A percentile compares a stretch with the other conserved stretches of the same genome.
Evolutionary conservation across 2,329 filamentous ascomycete genomes (phyloP).

Genomic region (Colletotrichum cordylinicola): DNA sequence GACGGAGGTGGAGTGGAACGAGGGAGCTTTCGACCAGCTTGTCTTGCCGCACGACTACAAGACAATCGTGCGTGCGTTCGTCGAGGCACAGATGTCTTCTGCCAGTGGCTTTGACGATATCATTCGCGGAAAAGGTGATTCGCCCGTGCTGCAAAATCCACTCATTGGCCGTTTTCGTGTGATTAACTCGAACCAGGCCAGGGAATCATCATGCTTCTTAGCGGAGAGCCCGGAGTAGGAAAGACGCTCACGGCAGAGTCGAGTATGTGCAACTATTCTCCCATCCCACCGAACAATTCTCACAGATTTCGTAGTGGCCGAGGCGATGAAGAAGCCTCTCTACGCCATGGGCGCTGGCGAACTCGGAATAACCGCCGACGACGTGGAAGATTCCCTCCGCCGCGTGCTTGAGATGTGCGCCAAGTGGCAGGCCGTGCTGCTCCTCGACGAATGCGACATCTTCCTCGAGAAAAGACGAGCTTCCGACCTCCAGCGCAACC

Average conservation of each 20-base stretch:
- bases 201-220: neutral
- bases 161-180: neutral
- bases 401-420: neutral
- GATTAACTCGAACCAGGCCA: neutral
- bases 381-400: neutral
- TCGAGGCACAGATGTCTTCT: neutral
- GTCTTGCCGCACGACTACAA: neutral
- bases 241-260: neutral
- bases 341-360: neutral
- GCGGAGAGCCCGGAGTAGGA: neutral
- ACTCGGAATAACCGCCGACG: neutral
- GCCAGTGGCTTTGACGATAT: neutral
- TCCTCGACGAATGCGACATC: neutral
- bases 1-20: neutral
- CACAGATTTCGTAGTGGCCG: neutral
- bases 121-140: neutral
- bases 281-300: rapidly evolving
- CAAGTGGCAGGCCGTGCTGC: neutral
- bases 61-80: neutral
- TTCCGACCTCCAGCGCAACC: neutral
- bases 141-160: neutral
- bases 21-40: neutral
- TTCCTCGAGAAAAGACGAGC: neutral
- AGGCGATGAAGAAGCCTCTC: neutral
- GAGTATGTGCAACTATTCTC: neutral